Evolutionary conservation across 352 stramenopile genomes (phyloP).

Genomic region (Phytophthora nicotianae): DNA sequence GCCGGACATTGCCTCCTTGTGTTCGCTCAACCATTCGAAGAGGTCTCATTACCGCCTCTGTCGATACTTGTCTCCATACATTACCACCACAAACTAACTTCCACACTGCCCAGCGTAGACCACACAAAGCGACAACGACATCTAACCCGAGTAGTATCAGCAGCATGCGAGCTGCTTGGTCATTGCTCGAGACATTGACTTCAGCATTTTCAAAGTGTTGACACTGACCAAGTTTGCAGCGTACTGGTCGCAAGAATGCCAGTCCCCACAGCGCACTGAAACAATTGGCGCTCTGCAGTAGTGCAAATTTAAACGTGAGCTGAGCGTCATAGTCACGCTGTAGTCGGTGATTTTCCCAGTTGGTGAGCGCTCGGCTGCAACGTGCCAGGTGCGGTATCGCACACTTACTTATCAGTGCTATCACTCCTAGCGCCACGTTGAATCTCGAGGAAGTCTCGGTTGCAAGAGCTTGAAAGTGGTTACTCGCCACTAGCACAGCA

Average conservation of each 20-base stretch:
- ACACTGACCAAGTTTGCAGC: slow-evolving; percentile 22
- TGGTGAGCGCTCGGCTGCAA: slow-evolving; percentile 48
- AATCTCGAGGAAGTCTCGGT: slow-evolving; percentile 17
- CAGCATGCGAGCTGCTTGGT: slow-evolving; percentile 58
- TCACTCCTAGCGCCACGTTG: slow-evolving; percentile 38
- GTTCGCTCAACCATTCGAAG: slow-evolving; percentile 1
- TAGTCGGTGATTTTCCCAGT: slow-evolving; percentile 82
- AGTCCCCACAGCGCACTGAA: slow-evolving; percentile 64
- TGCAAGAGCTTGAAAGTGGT: slow-evolving; percentile 30
- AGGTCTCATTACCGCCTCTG: not conserved
- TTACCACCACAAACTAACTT: slow-evolving; percentile 15
- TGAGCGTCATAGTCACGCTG: slow-evolving; percentile 69
- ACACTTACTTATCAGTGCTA: slow-evolving; percentile 41
- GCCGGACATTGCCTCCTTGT: slow-evolving; percentile 1
- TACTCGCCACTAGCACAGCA: slow-evolving; percentile 44
- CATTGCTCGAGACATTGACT: slow-evolving; percentile 38
- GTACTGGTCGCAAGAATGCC: slow-evolving; percentile 49
- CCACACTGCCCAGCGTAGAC: slow-evolving; percentile 45
- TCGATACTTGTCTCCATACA: slow-evolving; percentile 1
- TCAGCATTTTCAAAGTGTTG: slow-evolving; percentile 16
- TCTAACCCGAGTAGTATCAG: slow-evolving; percentile 54
- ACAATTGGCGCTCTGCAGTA: slow-evolving; percentile 68
- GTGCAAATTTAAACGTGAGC: slow-evolving; percentile 75
- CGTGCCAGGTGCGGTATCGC: slow-evolving; percentile 38
- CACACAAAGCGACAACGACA: slow-evolving; percentile 49